phyloP scores from a whole-genome alignment of 306 rosid species.

The cucumber (Cucumis sativus) region DNA sequence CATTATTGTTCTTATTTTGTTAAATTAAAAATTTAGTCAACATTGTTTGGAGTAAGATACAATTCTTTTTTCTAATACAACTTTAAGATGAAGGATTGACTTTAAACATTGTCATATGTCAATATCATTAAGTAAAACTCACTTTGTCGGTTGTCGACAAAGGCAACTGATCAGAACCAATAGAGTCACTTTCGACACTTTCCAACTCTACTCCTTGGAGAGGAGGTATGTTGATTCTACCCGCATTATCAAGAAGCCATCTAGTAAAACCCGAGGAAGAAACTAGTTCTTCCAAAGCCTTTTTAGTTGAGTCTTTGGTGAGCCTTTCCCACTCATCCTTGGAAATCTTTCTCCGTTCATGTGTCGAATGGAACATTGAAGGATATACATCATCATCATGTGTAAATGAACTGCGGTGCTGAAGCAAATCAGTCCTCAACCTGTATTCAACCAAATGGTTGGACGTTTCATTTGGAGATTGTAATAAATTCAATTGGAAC shows the following conservation, averaged over 20 bases:
- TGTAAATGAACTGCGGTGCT: conserved; percentile 32
- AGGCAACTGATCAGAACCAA: conserved; percentile 29
- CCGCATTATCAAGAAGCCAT: conserved; percentile 49
- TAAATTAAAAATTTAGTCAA: too few species aligned
- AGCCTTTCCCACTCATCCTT: conserved; percentile 66
- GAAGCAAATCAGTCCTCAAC: too few species aligned
- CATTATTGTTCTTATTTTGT: too few species aligned
- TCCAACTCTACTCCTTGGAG: conserved; percentile 13
- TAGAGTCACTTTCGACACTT: conserved; percentile 25
- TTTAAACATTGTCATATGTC: too few species aligned
- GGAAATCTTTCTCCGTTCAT: conserved; percentile 48
- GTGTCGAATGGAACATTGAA: conserved; percentile 60
- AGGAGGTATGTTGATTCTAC: conserved; percentile 47
- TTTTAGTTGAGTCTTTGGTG: conserved; percentile 57
- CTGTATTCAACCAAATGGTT: conserved; percentile 27
- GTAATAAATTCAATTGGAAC: conserved; percentile 38
- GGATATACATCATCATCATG: conserved; percentile 48
- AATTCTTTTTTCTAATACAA: too few species aligned
- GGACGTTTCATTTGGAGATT: conserved; percentile 41
- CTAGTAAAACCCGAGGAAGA: conserved; percentile 58
- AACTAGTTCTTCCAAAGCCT: conserved; percentile 63
- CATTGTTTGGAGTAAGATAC: too few species aligned
- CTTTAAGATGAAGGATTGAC: too few species aligned
- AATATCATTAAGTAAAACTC: too few species aligned
- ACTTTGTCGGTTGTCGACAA: too few species aligned